Evolutionary conservation across 176 grass and related monocot genomes (phyloP), one percentile per base, ranked within the genome.

Genomic region (Themeda triandra): DNA sequence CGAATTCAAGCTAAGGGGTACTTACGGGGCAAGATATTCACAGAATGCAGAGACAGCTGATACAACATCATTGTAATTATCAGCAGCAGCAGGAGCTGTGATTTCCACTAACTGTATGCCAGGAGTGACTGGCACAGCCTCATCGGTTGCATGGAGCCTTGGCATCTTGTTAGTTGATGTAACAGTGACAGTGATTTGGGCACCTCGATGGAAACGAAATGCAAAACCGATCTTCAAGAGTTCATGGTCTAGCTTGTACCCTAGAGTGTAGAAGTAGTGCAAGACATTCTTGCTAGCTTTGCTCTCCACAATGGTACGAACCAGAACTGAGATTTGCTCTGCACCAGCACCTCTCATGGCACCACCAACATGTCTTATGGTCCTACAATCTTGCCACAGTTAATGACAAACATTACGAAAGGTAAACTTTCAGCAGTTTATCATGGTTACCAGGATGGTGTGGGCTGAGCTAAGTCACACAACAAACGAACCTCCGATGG

Each of bases 81-180:
- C 93, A 58, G 85, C 71, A 14, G 88, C 86, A 67, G 93, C 89
- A 77, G 96, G 96, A 39, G 96, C 91, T 40, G 88, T 98, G 75
- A 98, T 95, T 85, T 95, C 96, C 70, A 96, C 96, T 74, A 98
- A 64, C 77, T 98, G 91, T 90, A 99, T 99, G 51, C 74, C 91
- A 59, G 91, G 91, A 75, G 96, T 94, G 53, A 96, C 86, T 3
- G 84, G 91, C 28, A 86, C 88, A 69, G 91, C 89, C 37, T 98
- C 93, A 31, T 98, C 91, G 13, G 89, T 94, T 13, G 93, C 91
- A 87, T 99, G 91, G 41, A 92, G 86, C 45, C 86, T 93, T 37
- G 91, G 75, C 89, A 94, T 91, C 86, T 91, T 93, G 88, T 93
- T 90, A 41, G 87, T 78, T 65, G 92, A 93, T 19, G 91, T 98